Evolutionary conservation across 345 rosid genomes (phyloP).

Genomic region (Limnanthes douglasii): DNA sequence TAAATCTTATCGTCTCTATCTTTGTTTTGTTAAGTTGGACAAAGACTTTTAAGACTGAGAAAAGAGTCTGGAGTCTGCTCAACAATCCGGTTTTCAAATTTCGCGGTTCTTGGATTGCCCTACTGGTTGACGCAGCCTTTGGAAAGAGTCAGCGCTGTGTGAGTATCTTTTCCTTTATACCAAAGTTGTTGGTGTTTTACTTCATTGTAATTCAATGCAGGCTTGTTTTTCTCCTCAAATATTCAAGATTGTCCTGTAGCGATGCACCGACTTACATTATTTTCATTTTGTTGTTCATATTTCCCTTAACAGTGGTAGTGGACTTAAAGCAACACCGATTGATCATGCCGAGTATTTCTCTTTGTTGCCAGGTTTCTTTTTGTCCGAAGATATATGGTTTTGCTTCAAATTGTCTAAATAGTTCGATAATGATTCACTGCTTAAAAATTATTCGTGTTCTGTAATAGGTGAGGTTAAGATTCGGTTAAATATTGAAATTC

Average conservation of each 20-base stretch:
- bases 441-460: conserved; percentile 3
- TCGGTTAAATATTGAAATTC: conserved; percentile 45
- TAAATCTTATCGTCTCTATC: background rate
- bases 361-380: conserved; percentile 56
- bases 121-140: conserved; percentile 58
- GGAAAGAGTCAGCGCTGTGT: conserved; percentile 60
- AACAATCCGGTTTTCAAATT: conserved; percentile 49
- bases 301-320: conserved; percentile 50
- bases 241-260: no score
- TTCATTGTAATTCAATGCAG: no score
- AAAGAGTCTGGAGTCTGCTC: conserved; percentile 49
- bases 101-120: conserved; percentile 73
- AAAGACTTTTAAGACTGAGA: conserved; percentile 47
- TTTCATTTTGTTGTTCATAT: conserved; percentile 7
- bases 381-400: conserved; percentile 2
- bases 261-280: background rate
- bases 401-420: background rate
- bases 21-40: conserved; percentile 36
- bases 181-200: no score
- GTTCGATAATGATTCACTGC: conserved; percentile 1
- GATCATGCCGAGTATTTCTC: conserved; percentile 39
- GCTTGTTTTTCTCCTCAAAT: no score
- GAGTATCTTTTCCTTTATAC: conserved; percentile 25
- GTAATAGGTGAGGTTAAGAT: conserved; percentile 57
- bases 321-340: conserved; percentile 18